These are phyloP conservation scores for Collybia nuda DNA, from an alignment of 768 basidiomycete genomes.

Conservation along the genomic window DNA sequence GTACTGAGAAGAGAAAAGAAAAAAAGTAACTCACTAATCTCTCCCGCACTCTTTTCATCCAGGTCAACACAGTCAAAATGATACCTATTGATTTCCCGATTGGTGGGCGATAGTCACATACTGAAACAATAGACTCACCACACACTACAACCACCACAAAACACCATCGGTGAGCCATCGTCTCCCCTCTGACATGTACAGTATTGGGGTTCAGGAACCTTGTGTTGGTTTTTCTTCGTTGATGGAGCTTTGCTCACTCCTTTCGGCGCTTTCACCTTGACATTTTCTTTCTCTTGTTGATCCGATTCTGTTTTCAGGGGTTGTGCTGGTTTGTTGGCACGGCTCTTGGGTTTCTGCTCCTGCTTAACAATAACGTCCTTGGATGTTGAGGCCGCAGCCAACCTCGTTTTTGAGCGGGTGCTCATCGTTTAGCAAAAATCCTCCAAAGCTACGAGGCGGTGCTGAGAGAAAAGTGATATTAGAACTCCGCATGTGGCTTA, in stretches of 20 bases:
- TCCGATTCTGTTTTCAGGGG: slow-evolving; percentile 10
- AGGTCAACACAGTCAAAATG: slow-evolving; percentile 77
- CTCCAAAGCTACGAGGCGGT: not conserved
- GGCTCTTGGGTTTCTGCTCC: slow-evolving; percentile 10
- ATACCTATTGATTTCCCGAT: slow-evolving; percentile 51
- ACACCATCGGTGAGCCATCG: slow-evolving; percentile 81
- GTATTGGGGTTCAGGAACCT: slow-evolving; percentile 26
- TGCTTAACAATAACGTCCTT: slow-evolving; percentile 9
- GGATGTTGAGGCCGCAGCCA: slow-evolving; percentile 23
- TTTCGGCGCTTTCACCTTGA: slow-evolving; percentile 16
- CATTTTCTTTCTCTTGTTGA: slow-evolving; percentile 24
- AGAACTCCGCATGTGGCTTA: slow-evolving; percentile 2
- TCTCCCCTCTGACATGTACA: slow-evolving; percentile 71
- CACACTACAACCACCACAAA: slow-evolving; percentile 66
- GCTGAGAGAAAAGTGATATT: slow-evolving; percentile 1
- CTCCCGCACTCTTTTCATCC: slow-evolving; percentile 61
- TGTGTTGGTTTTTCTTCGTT: slow-evolving; percentile 5
- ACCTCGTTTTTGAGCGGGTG: slow-evolving; percentile 43
- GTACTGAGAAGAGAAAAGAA: slow-evolving; percentile 1
- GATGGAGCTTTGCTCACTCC: slow-evolving; percentile 4
- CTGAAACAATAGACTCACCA: slow-evolving; percentile 44
- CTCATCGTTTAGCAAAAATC: slow-evolving; percentile 29
- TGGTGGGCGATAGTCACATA: slow-evolving; percentile 4
- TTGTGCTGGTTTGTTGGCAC: slow-evolving; percentile 10
- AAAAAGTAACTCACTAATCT: slow-evolving; percentile 63